Evolutionary conservation across 2,329 filamentous ascomycete genomes (phyloP).

Genomic region (Beauveria sp.): DNA sequence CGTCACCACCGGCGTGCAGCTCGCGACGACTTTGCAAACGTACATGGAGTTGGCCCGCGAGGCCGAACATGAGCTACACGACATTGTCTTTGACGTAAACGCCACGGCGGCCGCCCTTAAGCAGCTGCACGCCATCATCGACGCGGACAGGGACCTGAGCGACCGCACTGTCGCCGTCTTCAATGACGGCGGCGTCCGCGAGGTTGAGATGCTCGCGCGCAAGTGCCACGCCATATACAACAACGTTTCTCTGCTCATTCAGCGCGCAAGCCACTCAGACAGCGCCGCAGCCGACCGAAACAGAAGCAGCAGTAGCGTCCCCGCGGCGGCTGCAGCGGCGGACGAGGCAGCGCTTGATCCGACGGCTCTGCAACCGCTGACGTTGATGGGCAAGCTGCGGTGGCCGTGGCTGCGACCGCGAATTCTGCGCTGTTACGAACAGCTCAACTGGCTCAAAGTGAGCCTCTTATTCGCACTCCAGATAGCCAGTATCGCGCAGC

Average conservation of each 20-base stretch:
- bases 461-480: not conserved
- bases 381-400: not conserved
- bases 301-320: not conserved
- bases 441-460: constrained; percentile 4
- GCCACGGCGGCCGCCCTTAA: not conserved
- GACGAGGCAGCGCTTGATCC: not conserved
- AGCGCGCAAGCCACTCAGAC: not conserved
- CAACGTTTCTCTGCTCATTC: not conserved
- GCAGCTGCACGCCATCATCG: constrained; percentile 5
- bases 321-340: not conserved
- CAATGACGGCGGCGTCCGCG: constrained; percentile 5
- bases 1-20: not conserved
- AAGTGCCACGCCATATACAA: constrained; percentile 1
- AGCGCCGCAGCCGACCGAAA: not conserved
- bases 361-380: not conserved
- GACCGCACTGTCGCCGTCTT: constrained; percentile 6
- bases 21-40: constrained; percentile 5
- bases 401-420: constrained; percentile 5
- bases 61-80: constrained; percentile 2
- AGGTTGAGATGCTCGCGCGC: not conserved
- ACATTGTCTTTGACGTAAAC: constrained; percentile 7
- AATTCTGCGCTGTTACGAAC: not conserved
- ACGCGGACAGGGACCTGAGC: not conserved
- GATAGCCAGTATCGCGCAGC: not conserved
- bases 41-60: constrained; percentile 6